Evolutionary conservation across 371 early-diverging fungal genomes (phyloP), one percentile per base, ranked within the genome.

Genomic region (Mucor indicus): DNA sequence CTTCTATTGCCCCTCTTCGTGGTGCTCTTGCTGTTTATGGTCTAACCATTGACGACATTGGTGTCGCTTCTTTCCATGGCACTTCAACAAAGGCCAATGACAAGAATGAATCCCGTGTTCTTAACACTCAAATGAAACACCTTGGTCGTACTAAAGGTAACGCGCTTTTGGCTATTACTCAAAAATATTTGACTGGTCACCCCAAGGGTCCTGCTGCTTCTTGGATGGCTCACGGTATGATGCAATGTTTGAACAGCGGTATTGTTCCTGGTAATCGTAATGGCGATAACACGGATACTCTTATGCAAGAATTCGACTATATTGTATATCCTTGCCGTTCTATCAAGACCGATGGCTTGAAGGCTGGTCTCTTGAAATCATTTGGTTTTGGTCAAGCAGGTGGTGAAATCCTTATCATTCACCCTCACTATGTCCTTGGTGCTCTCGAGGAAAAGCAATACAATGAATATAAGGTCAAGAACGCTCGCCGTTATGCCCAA

Each of bases 311-410:
- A 53, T 94, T 80, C 59, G 86, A 91, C 46, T 77, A 89, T 71
- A 80, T 95, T 45, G 62, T 95, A 25, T 96, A 91, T 67, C 93
- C 92, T 11, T 90, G 90, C 22, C 87, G 84, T 32, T 78, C 94
- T 29, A 90, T 96, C 53, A 86, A 91, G 55, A 95, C 96, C 16
- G 88, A 91, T 53, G 96, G 96, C 40, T 64, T 96, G 57, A 94
- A 93, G 81, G 96, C 97, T 4, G 96, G 85, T 61, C 59, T 96
- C 37, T 81, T 96, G 60, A 96, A 95, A 77, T 87, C 89, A 38
- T 96, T 96, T 73, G 97, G 97, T 38, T 96, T 96, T 73, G 96
- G 97, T 48, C 97, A 96, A 69, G 96, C 92, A 46, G 96, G 96
- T 59, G 96, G 88, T 57, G 97, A 96, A 66, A 75, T 91, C 16